phyloP scores from a whole-genome alignment of 2,329 filamentous ascomycete species.

The Colletotrichum cordylinicola region DNA sequence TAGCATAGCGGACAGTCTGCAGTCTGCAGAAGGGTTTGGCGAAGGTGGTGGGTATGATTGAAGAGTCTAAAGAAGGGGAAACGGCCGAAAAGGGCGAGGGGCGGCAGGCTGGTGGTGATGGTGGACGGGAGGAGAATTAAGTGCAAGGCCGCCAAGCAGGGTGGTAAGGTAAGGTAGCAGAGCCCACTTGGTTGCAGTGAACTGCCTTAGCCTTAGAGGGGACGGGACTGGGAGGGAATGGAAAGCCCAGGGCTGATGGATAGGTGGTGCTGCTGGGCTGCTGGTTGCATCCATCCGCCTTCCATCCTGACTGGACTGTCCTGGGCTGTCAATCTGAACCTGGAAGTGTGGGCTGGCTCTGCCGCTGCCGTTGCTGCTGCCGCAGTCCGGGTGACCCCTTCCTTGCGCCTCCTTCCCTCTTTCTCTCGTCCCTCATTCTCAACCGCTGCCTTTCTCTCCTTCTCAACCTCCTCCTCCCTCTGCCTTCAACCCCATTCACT shows the following conservation, averaged over 20 bases:
- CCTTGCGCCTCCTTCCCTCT: not conserved
- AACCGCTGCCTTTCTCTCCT: not conserved
- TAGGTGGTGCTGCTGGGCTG: not conserved
- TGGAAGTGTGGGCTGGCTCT: not conserved
- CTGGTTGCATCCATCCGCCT: not conserved
- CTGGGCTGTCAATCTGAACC: not conserved
- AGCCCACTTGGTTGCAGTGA: slow-evolving; percentile 3
- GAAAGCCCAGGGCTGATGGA: not conserved
- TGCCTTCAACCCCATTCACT: not conserved
- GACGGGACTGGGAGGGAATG: not conserved
- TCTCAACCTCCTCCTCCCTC: not conserved
- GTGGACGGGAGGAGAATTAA: not conserved
- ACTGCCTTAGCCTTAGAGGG: not conserved
- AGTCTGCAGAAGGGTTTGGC: not conserved
- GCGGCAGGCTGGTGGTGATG: not conserved
- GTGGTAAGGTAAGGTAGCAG: not conserved
- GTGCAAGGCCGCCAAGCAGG: not conserved
- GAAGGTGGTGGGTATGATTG: not conserved
- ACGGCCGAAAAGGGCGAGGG: not conserved
- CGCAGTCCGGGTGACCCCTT: slow-evolving; percentile 8
- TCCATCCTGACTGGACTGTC: not conserved
- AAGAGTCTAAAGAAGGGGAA: not conserved
- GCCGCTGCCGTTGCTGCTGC: not conserved
- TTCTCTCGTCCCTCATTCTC: not conserved
- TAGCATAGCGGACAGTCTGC: not conserved